Evolutionary conservation across 2,329 filamentous ascomycete species (phyloP), one percentile per base, ranked within the genome.

Genomic region (Aureobasidium sp.): DNA sequence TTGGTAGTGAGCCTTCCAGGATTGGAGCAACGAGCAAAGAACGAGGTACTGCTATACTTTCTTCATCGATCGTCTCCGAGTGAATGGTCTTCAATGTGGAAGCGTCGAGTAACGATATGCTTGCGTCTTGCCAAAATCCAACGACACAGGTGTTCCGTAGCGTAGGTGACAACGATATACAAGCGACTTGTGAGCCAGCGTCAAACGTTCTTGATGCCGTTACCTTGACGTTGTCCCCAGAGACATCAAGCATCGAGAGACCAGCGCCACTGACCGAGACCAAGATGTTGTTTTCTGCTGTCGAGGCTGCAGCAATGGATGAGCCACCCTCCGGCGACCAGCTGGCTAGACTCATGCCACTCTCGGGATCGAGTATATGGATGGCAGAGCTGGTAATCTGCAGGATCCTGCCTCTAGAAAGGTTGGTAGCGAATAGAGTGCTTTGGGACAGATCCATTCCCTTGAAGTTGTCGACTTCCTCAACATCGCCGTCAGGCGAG

Each of bases 91-190:
- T 76, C 2, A 97, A 77, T 1, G 84, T 85, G 20, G 81, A 74
- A 26, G 96, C 73, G 63, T 87, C 82, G 48, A 96, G 78, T 37
- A 97, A 79, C 0, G 89, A 88, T 29, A 97, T 82, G 12, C 84
- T 84, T 6, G 90, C 89, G n/a, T 87, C 87, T 65, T 89, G 86
- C 85, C 93, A 97, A 75, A 95, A 94, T 1, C 92, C 92, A 17
- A 94, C 82, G 32, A 96, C 87, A 62, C 89, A 93, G 36, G 91
- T 77, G 53, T 84, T 79, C 5, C 81, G 77, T 15, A 87, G 77
- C 39, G 83, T 79, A 3, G 83, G 78, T 0, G 92, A 86, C 1
- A 94, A 82, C 51, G 93, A 86, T 10, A 97, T 80, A 69, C 92
- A 96, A 2, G 94, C 90, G 37, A 97, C 84, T 72, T 97, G 91